Conservation (phyloP, 495 filamentous ascomycete genomes). For the Penicillium maclennaniae region DNA sequence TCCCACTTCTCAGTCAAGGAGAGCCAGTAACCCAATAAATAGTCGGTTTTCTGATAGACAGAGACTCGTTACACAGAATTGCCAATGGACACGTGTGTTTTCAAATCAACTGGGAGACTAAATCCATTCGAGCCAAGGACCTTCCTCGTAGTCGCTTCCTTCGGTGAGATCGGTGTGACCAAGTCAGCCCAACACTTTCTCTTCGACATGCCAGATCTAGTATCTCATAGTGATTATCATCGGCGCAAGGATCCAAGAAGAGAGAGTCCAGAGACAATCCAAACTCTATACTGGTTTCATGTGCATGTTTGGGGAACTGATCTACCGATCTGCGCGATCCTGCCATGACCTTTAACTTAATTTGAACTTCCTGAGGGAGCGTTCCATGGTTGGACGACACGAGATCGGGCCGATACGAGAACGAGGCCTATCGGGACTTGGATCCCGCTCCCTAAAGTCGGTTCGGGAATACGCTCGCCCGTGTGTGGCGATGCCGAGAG, state of each 20-base stretch:
- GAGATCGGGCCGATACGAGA: not conserved
- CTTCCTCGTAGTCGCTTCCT: not conserved
- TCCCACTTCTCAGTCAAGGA: not conserved
- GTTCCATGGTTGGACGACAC: too few relatives aligned
- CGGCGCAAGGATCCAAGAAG: too few relatives aligned
- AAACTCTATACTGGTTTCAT: not conserved
- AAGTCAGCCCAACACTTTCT: not conserved
- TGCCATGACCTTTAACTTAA: not conserved
- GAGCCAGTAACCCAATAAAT: not conserved
- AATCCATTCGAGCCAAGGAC: not conserved
- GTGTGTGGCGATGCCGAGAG: not conserved
- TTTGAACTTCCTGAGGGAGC: too few relatives aligned
- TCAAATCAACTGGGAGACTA: constrained; percentile 1
- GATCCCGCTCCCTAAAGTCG: not conserved
- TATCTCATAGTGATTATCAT: not conserved
- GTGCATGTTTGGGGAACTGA: not conserved
- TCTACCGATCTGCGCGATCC: not conserved
- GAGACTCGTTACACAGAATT: not conserved
- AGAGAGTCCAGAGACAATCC: not conserved
- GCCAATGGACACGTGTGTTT: not conserved
- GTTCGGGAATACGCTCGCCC: not conserved
- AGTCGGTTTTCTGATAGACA: not conserved
- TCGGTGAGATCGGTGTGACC: not conserved
- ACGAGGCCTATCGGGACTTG: not conserved
- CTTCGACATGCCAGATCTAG: not conserved